Evolutionary conservation across 2,329 filamentous ascomycete genomes (phyloP).

Genomic region (Coniochaeta ligniaria): DNA sequence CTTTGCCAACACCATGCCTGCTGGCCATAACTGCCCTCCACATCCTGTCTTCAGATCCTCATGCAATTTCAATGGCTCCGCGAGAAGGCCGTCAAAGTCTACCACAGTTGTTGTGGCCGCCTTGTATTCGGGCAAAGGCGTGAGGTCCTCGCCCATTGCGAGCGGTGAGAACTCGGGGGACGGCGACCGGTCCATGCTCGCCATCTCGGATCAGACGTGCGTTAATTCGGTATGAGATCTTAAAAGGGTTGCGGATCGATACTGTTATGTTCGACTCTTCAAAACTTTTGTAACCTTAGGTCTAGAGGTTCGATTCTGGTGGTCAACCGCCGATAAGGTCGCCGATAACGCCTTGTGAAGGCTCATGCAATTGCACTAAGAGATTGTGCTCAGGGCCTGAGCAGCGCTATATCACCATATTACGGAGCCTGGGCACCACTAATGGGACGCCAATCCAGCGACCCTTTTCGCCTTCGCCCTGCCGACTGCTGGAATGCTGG

Average conservation of each 20-base stretch:
- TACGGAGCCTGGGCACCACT: no score
- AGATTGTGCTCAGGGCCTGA: neutral
- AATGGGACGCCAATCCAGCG: neutral
- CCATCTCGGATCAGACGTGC: slow-evolving; percentile 4
- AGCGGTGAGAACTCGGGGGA: slow-evolving; percentile 45
- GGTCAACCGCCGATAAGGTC: neutral
- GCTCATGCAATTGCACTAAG: neutral
- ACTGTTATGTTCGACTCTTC: neutral
- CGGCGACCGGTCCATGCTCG: slow-evolving; percentile 19
- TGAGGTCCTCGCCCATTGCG: slow-evolving; percentile 44
- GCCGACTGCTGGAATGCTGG: neutral
- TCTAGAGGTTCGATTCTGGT: neutral
- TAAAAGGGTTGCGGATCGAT: no score
- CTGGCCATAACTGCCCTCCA: slow-evolving; percentile 91
- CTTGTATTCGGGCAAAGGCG: slow-evolving; percentile 55
- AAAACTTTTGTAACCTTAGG: neutral
- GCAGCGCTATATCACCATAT: neutral
- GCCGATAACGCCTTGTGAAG: neutral
- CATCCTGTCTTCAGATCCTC: slow-evolving; percentile 86
- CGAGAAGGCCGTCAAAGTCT: slow-evolving; percentile 68
- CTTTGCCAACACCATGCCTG: slow-evolving; percentile 79
- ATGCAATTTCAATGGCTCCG: slow-evolving; percentile 63
- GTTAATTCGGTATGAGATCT: neutral
- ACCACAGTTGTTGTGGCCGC: slow-evolving; percentile 41
- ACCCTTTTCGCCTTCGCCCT: neutral